Percentiles rank a stretch among this genome's conserved stretches.
Conservation (phyloP, 108 stramenopile genomes). For the Nannochloropsis oceanica region DNA sequence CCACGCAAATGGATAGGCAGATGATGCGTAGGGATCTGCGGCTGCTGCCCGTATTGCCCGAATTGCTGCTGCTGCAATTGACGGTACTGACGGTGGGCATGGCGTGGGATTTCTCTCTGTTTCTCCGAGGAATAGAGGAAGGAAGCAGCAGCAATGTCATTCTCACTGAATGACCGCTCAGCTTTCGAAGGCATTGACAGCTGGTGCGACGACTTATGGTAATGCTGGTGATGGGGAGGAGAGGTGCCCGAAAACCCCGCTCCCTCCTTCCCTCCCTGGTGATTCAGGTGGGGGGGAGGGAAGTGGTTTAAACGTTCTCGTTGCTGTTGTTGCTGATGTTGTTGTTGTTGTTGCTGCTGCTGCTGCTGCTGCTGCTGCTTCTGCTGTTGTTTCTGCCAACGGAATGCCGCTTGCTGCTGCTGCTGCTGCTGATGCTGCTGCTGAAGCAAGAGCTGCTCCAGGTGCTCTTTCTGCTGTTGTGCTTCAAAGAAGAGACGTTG, state of each 20-base stretch:
- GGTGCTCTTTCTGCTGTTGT: not conserved
- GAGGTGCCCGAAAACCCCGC: not conserved
- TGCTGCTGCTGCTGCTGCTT: not conserved
- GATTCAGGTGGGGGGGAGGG: no score
- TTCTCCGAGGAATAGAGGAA: not conserved
- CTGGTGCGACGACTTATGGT: not conserved
- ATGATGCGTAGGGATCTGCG: not conserved
- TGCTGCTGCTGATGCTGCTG: not conserved
- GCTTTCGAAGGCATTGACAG: not conserved
- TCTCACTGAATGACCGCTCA: not conserved
- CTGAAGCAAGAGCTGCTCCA: not conserved
- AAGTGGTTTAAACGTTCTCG: not conserved
- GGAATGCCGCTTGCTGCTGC: not conserved
- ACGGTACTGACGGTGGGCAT: not conserved
- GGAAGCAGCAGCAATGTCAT: not conserved
- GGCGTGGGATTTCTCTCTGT: not conserved
- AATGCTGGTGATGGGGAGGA: not conserved
- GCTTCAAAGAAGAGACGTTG: not conserved
- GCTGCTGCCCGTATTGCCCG: not conserved
- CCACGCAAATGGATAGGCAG: not conserved
- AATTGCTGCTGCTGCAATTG: not conserved
- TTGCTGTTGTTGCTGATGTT: not conserved
- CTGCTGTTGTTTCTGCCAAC: not conserved
- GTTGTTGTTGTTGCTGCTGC: not conserved
- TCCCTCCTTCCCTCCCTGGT: not conserved